Conservation (phyloP, 768 basidiomycete genomes). For the Russula olivacea region DNA sequence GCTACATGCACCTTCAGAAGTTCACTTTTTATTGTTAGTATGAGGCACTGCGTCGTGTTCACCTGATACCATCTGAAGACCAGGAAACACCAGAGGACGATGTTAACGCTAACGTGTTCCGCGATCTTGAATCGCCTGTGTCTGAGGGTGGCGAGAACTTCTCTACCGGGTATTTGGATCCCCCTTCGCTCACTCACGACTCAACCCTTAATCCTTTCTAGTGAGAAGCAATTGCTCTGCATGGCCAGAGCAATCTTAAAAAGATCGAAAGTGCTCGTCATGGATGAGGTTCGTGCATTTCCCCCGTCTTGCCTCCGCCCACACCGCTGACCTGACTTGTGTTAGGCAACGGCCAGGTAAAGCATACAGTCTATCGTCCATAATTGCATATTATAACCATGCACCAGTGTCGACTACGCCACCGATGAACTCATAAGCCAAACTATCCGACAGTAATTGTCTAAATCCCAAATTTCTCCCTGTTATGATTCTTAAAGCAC, state of each 20-base stretch:
- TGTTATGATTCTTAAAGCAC: not conserved
- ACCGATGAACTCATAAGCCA: conserved; percentile 84
- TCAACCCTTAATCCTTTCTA: conserved; percentile 25
- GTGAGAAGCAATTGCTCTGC: conserved; percentile 81
- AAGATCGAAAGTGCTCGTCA: conserved; percentile 68
- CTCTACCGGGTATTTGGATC: conserved; percentile 58
- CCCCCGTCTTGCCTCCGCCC: not conserved
- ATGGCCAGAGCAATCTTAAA: conserved; percentile 85
- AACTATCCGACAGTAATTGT: conserved; percentile 68
- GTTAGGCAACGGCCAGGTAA: conserved; percentile 63
- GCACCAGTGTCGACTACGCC: conserved; percentile 65
- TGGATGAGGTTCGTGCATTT: conserved; percentile 61
- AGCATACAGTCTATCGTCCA: not conserved
- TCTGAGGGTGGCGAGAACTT: conserved; percentile 89
- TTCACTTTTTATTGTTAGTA: conserved; percentile 41
- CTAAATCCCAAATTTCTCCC: not conserved
- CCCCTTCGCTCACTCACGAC: not conserved
- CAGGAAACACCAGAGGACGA: conserved; percentile 41
- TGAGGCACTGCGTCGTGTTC: conserved; percentile 78
- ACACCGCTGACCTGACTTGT: not conserved
- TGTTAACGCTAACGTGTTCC: conserved; percentile 71
- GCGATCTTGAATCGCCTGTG: conserved; percentile 64
- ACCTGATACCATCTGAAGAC: conserved; percentile 60
- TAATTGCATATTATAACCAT: not conserved
- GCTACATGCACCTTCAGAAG: not conserved